Conservation (phyloP, 257 asterid genomes). For the Rehmannia glutinosa region DNA sequence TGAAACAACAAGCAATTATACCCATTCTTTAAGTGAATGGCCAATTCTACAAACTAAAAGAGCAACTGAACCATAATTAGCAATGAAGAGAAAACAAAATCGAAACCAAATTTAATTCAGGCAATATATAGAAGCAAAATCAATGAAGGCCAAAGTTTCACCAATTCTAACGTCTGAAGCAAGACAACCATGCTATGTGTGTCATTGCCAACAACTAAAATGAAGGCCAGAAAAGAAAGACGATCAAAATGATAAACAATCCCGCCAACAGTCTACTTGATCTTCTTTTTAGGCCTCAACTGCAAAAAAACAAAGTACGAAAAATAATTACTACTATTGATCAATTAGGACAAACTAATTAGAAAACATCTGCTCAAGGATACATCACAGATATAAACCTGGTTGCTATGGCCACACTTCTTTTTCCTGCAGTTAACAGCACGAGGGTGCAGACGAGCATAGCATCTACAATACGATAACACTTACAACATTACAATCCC, state of each 20-base stretch:
- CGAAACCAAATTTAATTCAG: conserved; percentile 9
- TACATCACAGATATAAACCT: conserved; percentile 30
- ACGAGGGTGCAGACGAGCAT: conserved; percentile 82
- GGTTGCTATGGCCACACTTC: conserved; percentile 93
- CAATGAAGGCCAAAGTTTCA: background rate
- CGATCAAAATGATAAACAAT: background rate
- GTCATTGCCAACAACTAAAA: background rate
- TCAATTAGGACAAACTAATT: background rate
- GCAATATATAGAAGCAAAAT: background rate
- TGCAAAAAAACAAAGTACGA: conserved; percentile 16
- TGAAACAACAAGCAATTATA: no score
- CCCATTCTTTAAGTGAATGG: no score
- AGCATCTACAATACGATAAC: conserved; percentile 41
- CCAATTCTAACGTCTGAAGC: conserved; percentile 9
- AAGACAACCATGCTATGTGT: background rate
- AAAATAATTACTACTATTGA: background rate
- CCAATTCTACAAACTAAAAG: no score
- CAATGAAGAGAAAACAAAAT: no score
- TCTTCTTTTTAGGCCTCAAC: conserved; percentile 63
- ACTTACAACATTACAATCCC: background rate
- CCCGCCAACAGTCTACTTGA: conserved; percentile 34
- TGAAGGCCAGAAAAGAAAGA: background rate
- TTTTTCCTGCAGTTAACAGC: conserved; percentile 94
- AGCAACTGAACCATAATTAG: no score
- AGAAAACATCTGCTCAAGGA: background rate